These are phyloP conservation scores for Coemansia sp. DNA, from an alignment of 371 early-diverging fungal species.

Conservation along the genomic window DNA sequence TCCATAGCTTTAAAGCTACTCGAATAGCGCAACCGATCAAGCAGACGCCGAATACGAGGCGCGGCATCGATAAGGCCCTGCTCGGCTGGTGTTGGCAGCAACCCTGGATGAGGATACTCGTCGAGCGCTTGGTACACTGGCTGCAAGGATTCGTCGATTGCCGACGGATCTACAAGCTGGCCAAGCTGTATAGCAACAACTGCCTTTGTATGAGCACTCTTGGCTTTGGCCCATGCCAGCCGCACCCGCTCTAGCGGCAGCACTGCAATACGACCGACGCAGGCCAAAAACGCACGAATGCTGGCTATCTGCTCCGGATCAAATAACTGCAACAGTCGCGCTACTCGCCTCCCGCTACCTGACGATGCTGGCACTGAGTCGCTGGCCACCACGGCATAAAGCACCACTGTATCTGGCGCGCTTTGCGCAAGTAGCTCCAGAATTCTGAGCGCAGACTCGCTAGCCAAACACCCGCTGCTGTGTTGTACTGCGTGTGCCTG, in stretches of 20 bases:
- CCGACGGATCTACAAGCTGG: not conserved
- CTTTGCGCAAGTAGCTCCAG: conserved; percentile 13
- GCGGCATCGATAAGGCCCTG: conserved; percentile 10
- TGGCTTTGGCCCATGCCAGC: conserved; percentile 27
- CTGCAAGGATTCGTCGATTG: conserved; percentile 6
- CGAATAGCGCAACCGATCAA: conserved; percentile 14
- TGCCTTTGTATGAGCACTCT: conserved; percentile 13
- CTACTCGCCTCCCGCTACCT: not conserved
- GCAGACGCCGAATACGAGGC: conserved; percentile 10
- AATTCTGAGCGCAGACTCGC: conserved; percentile 10
- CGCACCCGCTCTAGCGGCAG: conserved; percentile 34
- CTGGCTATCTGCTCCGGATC: conserved; percentile 13
- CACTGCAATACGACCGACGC: conserved; percentile 9
- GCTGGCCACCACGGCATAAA: conserved; percentile 29
- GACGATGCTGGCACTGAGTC: conserved; percentile 20
- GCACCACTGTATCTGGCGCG: conserved; percentile 24
- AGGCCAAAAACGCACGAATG: conserved; percentile 14
- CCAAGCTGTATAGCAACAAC: not conserved
- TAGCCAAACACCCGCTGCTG: not conserved
- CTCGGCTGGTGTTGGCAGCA: conserved; percentile 13
- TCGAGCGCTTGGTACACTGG: conserved; percentile 10
- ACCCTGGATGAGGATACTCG: conserved; percentile 3
- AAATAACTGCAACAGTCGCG: conserved; percentile 12
- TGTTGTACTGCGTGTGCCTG: not conserved
- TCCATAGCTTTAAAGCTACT: not conserved